Evolutionary conservation across 75 land plant genomes (phyloP).

Genomic region (Pseudotsuga menziesii): DNA sequence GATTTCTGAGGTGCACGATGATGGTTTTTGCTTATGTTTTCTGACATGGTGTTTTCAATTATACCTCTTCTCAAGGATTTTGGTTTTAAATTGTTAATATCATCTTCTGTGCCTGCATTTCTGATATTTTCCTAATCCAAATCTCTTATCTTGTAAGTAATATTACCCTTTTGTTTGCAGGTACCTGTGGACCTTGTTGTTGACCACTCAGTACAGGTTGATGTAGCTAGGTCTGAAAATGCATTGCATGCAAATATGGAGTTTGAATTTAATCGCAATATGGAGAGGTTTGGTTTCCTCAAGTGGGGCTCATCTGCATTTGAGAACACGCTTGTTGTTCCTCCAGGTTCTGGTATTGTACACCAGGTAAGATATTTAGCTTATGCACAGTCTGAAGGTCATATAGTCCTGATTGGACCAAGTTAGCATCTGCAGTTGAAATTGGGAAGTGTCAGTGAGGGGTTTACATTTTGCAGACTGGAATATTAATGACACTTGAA

Average conservation of each 20-base stretch:
- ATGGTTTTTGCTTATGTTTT: constrained; percentile 27
- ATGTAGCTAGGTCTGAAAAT: constrained; percentile 73
- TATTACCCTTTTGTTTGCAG: constrained; percentile 29
- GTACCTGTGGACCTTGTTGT: constrained; percentile 92
- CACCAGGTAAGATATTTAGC: constrained; percentile 59
- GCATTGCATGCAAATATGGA: constrained; percentile 80
- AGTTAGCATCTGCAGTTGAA: too few relatives aligned
- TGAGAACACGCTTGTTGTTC: constrained; percentile 92
- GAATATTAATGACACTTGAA: too few relatives aligned
- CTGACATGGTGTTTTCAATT: constrained; percentile 28
- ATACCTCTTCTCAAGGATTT: constrained; percentile 24
- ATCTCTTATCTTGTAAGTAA: background rate
- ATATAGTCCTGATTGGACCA: too few relatives aligned
- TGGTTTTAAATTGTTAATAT: constrained; percentile 21
- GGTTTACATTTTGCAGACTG: too few relatives aligned
- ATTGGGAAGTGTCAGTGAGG: too few relatives aligned
- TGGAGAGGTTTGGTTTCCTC: constrained; percentile 81
- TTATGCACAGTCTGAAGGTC: background rate
- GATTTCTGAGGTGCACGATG: background rate
- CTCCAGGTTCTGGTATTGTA: constrained; percentile 94
- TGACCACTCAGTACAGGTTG: constrained; percentile 93
- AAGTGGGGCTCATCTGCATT: constrained; percentile 91
- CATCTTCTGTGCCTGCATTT: constrained; percentile 16
- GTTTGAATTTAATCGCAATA: constrained; percentile 74
- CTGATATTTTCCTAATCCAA: constrained; percentile 6